Base-by-base conservation (phyloP, 2,329 filamentous ascomycete genomes). In the Stachybotrys elegans region DNA sequence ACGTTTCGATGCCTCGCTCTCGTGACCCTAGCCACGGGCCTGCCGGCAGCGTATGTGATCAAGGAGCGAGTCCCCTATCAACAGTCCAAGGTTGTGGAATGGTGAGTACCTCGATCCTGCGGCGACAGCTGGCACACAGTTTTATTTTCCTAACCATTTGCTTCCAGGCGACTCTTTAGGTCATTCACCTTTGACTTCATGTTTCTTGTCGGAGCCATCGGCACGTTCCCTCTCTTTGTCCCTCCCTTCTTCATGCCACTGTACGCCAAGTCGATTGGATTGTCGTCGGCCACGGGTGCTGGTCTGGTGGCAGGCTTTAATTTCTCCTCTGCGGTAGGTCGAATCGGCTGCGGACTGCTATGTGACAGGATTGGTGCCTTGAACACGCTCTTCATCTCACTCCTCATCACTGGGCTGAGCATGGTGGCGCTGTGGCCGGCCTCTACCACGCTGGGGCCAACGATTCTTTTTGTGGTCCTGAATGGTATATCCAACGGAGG, bases 401-500 rank as follows among this genome's bases (percentile, higher is more conserved):
- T 82, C 7, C 37, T 74, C 1, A 56, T 83, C 1, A 79, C 70
- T 27, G 73, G 74, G 0, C 31, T 81, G 1, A 83, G 76, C 43
- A 80, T 82, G 69, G 63, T 84, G 13, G 71, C 73, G 1, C 63
- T 84, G 2, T 84, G 80, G 81, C 80, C 81, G 0, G 69, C 78
- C 0, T 78, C 76, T 2, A 73, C 65, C 8, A 72, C 72, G 0
- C 57, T 84, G 2, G 75, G 63, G 0, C 77, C 78, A 0, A 55
- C 84, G 22, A 61, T 76, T 14, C 58, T 72, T 0, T 84, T 84
- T 53, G 76, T 76, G 8, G 63, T 82, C 6, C 61, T 83, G 19
- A 84, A 83, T 49, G 81, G 81, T 0, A 61, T 72, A 29, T 70
- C 75, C 5, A 83, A 83, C 51, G 81, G 81, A 1, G 78, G 75